Conservation (phyloP, 495 filamentous ascomycete genomes). For the Penicilliopsis zonata region DNA sequence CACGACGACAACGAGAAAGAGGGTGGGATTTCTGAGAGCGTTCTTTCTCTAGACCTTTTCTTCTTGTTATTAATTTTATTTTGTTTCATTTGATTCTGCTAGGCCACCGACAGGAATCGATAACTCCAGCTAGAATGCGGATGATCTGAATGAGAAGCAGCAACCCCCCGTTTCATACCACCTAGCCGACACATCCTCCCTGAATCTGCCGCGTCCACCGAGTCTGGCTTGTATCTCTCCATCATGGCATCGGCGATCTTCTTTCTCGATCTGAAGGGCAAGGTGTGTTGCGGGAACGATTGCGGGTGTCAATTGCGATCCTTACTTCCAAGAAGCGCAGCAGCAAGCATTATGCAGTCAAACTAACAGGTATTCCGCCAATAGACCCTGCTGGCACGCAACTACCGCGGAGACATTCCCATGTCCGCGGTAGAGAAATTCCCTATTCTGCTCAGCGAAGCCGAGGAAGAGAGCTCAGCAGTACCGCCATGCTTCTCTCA, state of each 20-base stretch:
- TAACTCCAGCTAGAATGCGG: too few relatives aligned
- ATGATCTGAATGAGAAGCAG: too few relatives aligned
- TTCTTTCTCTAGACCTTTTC: too few relatives aligned
- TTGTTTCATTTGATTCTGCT: too few relatives aligned
- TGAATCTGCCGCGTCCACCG: too few relatives aligned
- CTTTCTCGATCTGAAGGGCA: slow-evolving; percentile 99
- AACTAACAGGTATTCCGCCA: slow-evolving; percentile 1
- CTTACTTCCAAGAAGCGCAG: background rate
- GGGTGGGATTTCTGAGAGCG: too few relatives aligned
- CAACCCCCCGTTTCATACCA: too few relatives aligned
- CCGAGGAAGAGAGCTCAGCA: slow-evolving; percentile 97
- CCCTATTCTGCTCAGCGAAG: slow-evolving; percentile 90
- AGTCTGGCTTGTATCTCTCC: too few relatives aligned
- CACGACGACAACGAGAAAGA: too few relatives aligned
- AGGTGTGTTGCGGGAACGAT: slow-evolving; percentile 42
- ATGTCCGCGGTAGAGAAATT: slow-evolving; percentile 99
- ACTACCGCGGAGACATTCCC: slow-evolving; percentile 97
- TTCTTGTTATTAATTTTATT: too few relatives aligned
- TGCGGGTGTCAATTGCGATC: slow-evolving; percentile 1
- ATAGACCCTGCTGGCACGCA: slow-evolving; percentile 93
- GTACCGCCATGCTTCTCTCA: slow-evolving; percentile 97
- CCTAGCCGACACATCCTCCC: slow-evolving; percentile 8
- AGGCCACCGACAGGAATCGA: too few relatives aligned
- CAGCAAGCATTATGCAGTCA: background rate
- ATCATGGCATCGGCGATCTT: slow-evolving; percentile 96